Evolutionary conservation across 83 land plant genomes (phyloP).

Genomic region (Picea mariana): DNA sequence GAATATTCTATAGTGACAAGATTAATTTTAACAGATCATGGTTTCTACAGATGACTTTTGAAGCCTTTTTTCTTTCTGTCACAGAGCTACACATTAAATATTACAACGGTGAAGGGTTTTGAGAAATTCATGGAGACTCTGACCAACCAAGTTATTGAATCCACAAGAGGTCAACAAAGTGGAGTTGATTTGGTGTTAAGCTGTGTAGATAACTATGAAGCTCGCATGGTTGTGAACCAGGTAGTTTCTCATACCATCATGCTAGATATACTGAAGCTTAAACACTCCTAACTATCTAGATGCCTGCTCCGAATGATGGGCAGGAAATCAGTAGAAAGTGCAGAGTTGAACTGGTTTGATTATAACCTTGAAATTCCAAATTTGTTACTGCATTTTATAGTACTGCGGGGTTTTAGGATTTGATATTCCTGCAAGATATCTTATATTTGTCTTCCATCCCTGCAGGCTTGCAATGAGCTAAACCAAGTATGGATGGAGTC

Average conservation of each 20-base stretch:
- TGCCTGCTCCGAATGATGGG: slow-evolving; percentile 1
- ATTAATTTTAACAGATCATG: background rate
- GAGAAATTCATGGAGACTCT: slow-evolving; percentile 78
- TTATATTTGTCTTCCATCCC: background rate
- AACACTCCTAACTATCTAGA: background rate
- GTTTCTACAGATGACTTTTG: background rate
- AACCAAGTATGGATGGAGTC: slow-evolving; percentile 99
- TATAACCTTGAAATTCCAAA: background rate
- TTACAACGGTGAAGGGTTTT: slow-evolving; percentile 95
- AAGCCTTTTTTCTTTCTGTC: slow-evolving; percentile 4
- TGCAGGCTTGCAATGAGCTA: slow-evolving; percentile 98
- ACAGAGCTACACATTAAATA: slow-evolving; percentile 93
- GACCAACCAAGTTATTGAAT: slow-evolving; percentile 43
- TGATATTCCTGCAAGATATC: background rate
- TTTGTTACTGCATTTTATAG: background rate
- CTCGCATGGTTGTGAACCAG: slow-evolving; percentile 99
- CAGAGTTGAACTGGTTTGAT: background rate
- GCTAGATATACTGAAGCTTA: background rate
- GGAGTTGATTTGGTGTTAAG: slow-evolving; percentile 98
- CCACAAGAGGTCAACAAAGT: slow-evolving; percentile 33
- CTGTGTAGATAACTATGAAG: slow-evolving; percentile 99
- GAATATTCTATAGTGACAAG: background rate
- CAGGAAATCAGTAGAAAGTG: background rate
- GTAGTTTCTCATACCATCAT: slow-evolving; percentile 24
- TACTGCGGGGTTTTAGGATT: background rate